Conservation (phyloP, 352 stramenopile genomes). For the Phytophthora citricola region DNA sequence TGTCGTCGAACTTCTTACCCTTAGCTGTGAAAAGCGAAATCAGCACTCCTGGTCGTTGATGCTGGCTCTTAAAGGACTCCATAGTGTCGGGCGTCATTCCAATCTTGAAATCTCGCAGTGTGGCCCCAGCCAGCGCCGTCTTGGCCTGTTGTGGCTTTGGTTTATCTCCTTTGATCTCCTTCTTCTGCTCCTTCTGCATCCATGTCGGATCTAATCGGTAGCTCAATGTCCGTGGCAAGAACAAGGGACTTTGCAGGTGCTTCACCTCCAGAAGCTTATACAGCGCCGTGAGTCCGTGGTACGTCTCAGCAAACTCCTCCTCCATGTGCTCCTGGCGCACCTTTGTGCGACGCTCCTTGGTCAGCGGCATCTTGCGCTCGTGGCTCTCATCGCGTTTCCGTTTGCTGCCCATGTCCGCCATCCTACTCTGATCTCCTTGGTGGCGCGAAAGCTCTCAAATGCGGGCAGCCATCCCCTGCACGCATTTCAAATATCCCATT, state of each 20-base stretch:
- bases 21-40: slow-evolving; percentile 61
- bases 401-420: slow-evolving; percentile 52
- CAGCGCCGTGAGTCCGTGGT: slow-evolving; percentile 75
- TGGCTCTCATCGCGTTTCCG: slow-evolving; percentile 70
- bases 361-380: slow-evolving; percentile 42
- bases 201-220: slow-evolving; percentile 62
- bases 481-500: background rate
- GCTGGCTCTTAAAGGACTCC: slow-evolving; percentile 64
- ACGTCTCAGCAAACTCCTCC: slow-evolving; percentile 82
- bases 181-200: slow-evolving; percentile 22
- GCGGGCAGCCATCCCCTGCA: slow-evolving; percentile 23
- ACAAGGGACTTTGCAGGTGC: slow-evolving; percentile 73
- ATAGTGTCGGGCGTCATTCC: slow-evolving; percentile 73
- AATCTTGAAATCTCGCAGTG: slow-evolving; percentile 67
- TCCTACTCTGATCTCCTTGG: background rate
- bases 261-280: slow-evolving; percentile 86
- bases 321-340: slow-evolving; percentile 79
- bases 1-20: slow-evolving; percentile 57
- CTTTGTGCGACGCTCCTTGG: slow-evolving; percentile 49
- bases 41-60: slow-evolving; percentile 57
- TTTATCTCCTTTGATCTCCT: slow-evolving; percentile 23
- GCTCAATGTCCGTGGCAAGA: slow-evolving; percentile 80
- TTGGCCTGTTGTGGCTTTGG: background rate
- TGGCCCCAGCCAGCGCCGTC: slow-evolving; percentile 33
- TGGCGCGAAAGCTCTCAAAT: slow-evolving; percentile 18